Evolutionary conservation across 1,284 basidiomycete species (phyloP).

Genomic region (Cryptococcus maquisensis): DNA sequence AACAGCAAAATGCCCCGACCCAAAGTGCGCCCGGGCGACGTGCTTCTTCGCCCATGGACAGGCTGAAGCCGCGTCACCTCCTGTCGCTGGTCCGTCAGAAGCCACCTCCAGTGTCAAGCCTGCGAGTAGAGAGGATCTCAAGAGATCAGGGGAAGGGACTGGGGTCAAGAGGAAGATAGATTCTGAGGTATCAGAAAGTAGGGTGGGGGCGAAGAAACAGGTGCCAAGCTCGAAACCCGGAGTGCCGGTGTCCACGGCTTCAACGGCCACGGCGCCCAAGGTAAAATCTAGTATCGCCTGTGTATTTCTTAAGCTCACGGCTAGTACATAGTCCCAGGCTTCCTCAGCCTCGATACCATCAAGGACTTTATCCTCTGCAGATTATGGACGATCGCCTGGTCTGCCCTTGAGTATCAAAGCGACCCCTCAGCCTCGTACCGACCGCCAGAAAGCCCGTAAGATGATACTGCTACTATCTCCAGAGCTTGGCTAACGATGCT

Average conservation of each 20-base stretch:
- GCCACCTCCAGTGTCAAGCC: neutral
- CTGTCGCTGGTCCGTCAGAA: neutral
- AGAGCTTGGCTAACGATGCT: neutral
- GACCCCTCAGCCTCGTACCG: slow-evolving; percentile 33
- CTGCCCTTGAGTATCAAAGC: slow-evolving; percentile 19
- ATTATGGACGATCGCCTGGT: slow-evolving; percentile 11
- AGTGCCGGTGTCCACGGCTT: neutral
- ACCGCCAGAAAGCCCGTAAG: slow-evolving; percentile 37
- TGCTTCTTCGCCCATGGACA: slow-evolving; percentile 35
- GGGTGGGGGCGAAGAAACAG: neutral
- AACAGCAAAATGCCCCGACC: slow-evolving; percentile 27
- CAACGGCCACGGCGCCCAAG: neutral
- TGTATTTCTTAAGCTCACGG: no score
- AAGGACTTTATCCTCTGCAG: neutral
- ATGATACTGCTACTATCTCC: slow-evolving; percentile 13
- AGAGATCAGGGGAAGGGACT: no score
- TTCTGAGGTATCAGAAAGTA: no score
- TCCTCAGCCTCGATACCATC: no score
- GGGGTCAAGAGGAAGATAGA: slow-evolving; percentile 3
- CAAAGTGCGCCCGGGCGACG: slow-evolving; percentile 21
- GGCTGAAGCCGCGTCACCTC: neutral
- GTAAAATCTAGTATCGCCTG: no score
- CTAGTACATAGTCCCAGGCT: no score
- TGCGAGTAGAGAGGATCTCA: no score
- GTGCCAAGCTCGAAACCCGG: neutral